Base-by-base conservation (phyloP, 2,329 filamentous ascomycete species). In the Aureobasidium sp. region DNA sequence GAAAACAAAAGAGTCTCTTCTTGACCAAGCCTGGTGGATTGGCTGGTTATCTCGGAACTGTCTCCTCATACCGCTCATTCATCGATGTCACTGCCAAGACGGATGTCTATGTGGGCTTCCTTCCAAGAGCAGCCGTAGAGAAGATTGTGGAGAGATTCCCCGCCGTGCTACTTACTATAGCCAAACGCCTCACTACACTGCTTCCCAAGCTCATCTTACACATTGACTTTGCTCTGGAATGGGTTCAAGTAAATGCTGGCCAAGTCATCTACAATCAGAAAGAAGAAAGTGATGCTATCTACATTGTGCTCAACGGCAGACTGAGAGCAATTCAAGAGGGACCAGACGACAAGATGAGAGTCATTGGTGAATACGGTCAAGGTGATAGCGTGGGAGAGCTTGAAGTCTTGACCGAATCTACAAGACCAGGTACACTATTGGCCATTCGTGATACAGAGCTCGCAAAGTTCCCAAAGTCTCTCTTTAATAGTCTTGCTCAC, bases 81-180 rank as follows among this genome's bases (percentile, higher is more conserved):
- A 94, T 96, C 23, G 93, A 97, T 71, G 92, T 99, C 1, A 89
- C 93, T 41, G 95, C 94, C 3, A 97, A 97, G 76, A 99, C 95
- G 0, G 94, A 99, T 75, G 94, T 97, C 2, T 97, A 97, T 70
- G 94, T 99, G 15, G 94, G 94, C 0, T 99, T 99, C 67, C 78
- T 99, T 13, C 94, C 94, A 0, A 84, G 91, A 34, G 83, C 86
- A 0, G 89, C 91, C 0, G 81, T 99, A 32, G 94, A 99, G 71
- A 84, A 91, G 66, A 94, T 99, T 51, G 91, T 96, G 1, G 94
- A 99, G 67, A 87, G 86, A 67, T 94, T 97, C 70, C 94, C 94
- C 0, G 90, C 96, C 44, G 89, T 97, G 3, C 78, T 99, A 10
- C 79, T 99, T 50, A 99, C 95, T 0, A 92, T 99, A 87, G 94